Conservation (phyloP, 768 basidiomycete species). For the Heimioporus sp. region DNA sequence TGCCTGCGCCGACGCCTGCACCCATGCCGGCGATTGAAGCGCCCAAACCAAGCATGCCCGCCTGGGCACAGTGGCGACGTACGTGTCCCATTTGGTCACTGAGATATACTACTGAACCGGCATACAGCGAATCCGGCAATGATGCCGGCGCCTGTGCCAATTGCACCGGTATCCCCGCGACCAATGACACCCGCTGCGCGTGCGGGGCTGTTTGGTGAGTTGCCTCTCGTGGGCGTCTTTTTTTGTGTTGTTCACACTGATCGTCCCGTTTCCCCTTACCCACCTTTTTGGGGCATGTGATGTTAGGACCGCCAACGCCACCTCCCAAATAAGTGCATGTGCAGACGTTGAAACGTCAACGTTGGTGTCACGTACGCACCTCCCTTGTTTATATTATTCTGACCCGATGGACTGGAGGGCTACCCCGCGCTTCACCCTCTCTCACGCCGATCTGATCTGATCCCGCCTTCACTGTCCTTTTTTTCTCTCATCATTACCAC, state of each 20-base stretch:
- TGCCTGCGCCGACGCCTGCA: conserved; percentile 34
- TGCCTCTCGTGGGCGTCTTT: background rate
- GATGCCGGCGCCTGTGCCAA: conserved; percentile 48
- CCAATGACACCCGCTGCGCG: conserved; percentile 50
- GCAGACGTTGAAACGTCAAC: no score
- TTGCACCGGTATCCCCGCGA: conserved; percentile 29
- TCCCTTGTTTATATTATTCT: no score
- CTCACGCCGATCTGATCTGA: no score
- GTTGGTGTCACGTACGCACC: no score
- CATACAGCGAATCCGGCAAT: conserved; percentile 61
- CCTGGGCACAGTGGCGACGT: conserved; percentile 90
- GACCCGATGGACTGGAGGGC: no score
- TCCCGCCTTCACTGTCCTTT: no score
- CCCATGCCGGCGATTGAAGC: conserved; percentile 40
- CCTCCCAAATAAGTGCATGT: conserved; percentile 1
- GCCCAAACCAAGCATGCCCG: conserved; percentile 56
- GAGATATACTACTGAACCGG: no score
- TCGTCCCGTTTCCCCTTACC: background rate
- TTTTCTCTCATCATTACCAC: no score
- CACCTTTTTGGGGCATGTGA: no score
- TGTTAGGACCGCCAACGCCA: conserved; percentile 33
- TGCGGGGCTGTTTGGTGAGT: conserved; percentile 64
- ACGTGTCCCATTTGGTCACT: background rate
- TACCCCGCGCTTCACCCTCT: no score
- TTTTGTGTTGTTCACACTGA: background rate